Evolutionary conservation across 2,329 filamentous ascomycete species (phyloP).

Genomic region (Furcasterigmium furcatum): DNA sequence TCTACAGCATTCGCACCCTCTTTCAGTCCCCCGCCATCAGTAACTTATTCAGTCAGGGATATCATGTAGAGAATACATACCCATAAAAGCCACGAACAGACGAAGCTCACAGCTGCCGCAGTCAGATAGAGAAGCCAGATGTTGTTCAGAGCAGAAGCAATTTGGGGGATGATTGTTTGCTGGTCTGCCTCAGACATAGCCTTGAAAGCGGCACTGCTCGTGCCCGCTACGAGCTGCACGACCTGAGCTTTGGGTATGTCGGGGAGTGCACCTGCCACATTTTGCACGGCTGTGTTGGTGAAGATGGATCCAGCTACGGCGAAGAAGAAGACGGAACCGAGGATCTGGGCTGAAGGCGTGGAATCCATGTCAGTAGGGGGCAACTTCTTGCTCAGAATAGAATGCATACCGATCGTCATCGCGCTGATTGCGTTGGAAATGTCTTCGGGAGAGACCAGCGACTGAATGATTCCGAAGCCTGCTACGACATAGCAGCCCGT

Average conservation of each 20-base stretch:
- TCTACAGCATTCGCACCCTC: too few species aligned
- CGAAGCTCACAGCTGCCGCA: slow-evolving; percentile 6
- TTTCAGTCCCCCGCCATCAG: too few species aligned
- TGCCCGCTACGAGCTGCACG: slow-evolving; percentile 8
- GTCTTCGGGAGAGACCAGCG: slow-evolving; percentile 23
- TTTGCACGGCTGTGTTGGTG: slow-evolving; percentile 17
- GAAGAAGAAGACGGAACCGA: slow-evolving; percentile 24
- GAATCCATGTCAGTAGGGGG: too few species aligned
- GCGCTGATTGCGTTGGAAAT: slow-evolving; percentile 27
- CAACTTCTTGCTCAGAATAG: too few species aligned
- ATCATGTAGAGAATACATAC: too few species aligned
- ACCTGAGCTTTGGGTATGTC: not conserved
- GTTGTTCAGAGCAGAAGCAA: slow-evolving; percentile 8
- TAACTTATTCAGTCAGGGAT: too few species aligned
- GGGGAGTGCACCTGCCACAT: slow-evolving; percentile 4
- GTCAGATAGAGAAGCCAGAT: slow-evolving; percentile 7
- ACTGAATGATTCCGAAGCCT: slow-evolving; percentile 29
- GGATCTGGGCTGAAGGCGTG: slow-evolving; percentile 22
- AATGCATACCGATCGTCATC: slow-evolving; percentile 24
- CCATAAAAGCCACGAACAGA: not conserved
- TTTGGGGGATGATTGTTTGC: slow-evolving; percentile 1
- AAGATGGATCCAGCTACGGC: slow-evolving; percentile 26
- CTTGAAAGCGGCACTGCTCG: slow-evolving; percentile 6
- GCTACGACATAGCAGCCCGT: slow-evolving; percentile 31
- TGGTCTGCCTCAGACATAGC: not conserved